Evolutionary conservation across 148 eudicot species (phyloP), one percentile per base, ranked within the genome.

Genomic region (Spergularia bocconei): DNA sequence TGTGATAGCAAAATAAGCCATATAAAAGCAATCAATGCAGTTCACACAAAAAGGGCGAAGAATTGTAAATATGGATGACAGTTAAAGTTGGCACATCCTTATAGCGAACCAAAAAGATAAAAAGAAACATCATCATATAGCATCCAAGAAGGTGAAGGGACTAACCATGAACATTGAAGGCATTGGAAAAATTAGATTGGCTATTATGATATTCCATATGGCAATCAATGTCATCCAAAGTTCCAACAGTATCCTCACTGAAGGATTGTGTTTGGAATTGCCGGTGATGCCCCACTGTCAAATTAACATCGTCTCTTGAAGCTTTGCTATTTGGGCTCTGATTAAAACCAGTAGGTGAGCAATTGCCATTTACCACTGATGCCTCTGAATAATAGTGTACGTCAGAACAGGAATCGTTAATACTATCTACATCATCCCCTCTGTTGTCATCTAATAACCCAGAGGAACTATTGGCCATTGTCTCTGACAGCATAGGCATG

Each of bases 351-450:
- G 59, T 12, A 48, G 16, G 5, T n/a, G 47, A 53, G n/a, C 71
- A 83, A 81, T 88, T 89, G 65, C 80, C 88, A 71, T 80, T 83
- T 83, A 83, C 79, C 64, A 93, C 84, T 62, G 98, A 93, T 79
- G 92, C 86, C 75, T 85, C 85, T 70, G 94, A 89, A 79, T 83
- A 82, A 77, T 52, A 68, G 39, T 72, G 79, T 72, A 77, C 47
- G 57, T 66, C 63, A 61, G 86, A 81, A 72, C 54, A 69, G 19
- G 70, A 75, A 67, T 84, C 91, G 71, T 66, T 63, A 52, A 82
- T 75, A 78, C 87, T 86, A 56, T 68, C 82, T 67, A 85, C 84
- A 57, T 76, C 83, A 68, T 82, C 81, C 50, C 52, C 86, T 75
- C 62, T 70, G 63, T 80, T 77, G 72, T 75, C 82, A 56, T 81